Evolutionary conservation across 441 rosid genomes (phyloP), one percentile per base, ranked within the genome.

Genomic region (Hypseocharis bilobata): DNA sequence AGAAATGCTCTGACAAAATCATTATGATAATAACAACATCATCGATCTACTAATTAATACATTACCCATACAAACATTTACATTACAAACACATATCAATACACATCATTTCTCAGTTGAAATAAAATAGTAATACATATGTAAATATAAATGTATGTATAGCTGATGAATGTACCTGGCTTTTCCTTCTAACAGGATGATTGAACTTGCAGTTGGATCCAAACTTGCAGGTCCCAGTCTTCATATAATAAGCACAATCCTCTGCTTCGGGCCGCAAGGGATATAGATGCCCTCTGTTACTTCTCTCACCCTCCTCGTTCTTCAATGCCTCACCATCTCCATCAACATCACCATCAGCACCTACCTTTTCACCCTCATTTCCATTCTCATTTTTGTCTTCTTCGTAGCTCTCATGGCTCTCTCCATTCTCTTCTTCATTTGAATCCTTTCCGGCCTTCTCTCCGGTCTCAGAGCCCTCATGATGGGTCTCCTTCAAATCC

Each of bases 161-260:
- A n/a, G n/a, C n/a, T 52, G 57, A 29, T 63, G 52, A 49, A 3
- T 11, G 27, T 68, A 88, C 97, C 88, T 78, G 85, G 78, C 30
- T 65, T 72, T 76, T 83, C 66, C 76, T 67, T n/a, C 70, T 75
- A 64, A 83, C 68, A 26, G 97, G 97, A 29, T 92, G 98, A 72
- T 88, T 92, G 70, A 90, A 90, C 85, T 84, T 90, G 88, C 96
- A 90, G 72, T 56, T 78, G 11, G 80, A 80, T 58, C 91, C 98
- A 65, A 70, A 93, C 70, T 85, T 93, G 84, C 96, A 90, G 45
- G 68, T 72, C 10, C 95, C 91, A 20, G 86, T 84, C 72, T 78
- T 88, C 81, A 90, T 82, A 57, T 85, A 90, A 55, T 54, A 90
- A 0, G 96, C 29, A 54, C 98, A 91, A 81, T 93, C 96, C 76